Evolutionary conservation across 2,329 filamentous ascomycete species (phyloP).

Genomic region (Drechslerella dactyloides): DNA sequence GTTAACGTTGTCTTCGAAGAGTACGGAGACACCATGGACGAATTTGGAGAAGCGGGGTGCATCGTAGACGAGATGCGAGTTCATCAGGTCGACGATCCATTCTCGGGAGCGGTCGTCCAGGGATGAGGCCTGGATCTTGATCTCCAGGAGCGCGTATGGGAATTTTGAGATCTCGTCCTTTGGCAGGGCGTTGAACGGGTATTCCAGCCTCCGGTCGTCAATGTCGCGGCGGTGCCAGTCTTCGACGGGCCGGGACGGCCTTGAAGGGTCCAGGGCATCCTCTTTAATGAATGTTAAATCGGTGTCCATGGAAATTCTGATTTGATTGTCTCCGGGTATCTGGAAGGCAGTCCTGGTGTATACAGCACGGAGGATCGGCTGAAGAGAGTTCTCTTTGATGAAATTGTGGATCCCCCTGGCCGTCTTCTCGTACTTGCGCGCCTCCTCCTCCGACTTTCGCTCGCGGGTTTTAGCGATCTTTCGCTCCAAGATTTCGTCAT

Average conservation of each 20-base stretch:
- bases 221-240: constrained; percentile 93
- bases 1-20: constrained; percentile 97
- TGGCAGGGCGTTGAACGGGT: constrained; percentile 84
- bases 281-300: constrained; percentile 85
- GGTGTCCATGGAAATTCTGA: constrained; percentile 91
- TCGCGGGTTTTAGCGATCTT: constrained; percentile 81
- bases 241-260: constrained; percentile 85
- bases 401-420: constrained; percentile 80
- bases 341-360: constrained; percentile 96
- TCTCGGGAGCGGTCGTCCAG: constrained; percentile 70
- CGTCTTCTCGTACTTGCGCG: constrained; percentile 72
- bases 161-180: constrained; percentile 91
- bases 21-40: constrained; percentile 84
- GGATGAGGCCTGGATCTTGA: constrained; percentile 78
- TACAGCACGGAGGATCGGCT: constrained; percentile 87
- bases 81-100: constrained; percentile 91
- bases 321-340: constrained; percentile 86
- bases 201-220: constrained; percentile 79
- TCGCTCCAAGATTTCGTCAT: constrained; percentile 89
- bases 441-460: constrained; percentile 72
- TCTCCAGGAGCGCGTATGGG: constrained; percentile 87
- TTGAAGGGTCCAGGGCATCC: constrained; percentile 75
- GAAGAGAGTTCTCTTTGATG: constrained; percentile 75
- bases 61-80: constrained; percentile 87
- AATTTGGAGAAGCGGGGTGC: constrained; percentile 95